phyloP scores from a whole-genome alignment of 352 stramenopile genomes.

The Phytophthora boehmeriae region DNA sequence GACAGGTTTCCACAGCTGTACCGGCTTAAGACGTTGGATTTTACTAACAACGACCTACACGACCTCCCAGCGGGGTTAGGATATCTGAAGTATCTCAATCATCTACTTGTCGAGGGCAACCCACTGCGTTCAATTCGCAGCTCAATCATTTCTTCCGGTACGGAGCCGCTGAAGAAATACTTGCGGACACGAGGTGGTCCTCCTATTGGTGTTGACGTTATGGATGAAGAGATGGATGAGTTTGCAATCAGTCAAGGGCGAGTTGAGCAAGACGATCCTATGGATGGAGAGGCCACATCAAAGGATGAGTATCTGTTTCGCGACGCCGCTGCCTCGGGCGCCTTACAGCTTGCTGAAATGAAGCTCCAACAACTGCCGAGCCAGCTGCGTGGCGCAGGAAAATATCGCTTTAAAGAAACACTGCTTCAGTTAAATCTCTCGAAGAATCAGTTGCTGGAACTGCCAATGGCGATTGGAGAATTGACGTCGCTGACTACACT shows the following conservation, averaged over 20 bases:
- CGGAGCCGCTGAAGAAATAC: slow-evolving; percentile 83
- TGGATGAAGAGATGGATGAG: slow-evolving; percentile 80
- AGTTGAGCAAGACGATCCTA: slow-evolving; percentile 42
- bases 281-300: slow-evolving; percentile 23
- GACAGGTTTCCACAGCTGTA: slow-evolving; percentile 67
- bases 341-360: slow-evolving; percentile 62
- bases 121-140: slow-evolving; percentile 77
- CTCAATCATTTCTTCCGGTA: slow-evolving; percentile 64
- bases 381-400: slow-evolving; percentile 42
- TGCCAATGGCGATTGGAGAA: slow-evolving; percentile 58
- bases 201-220: slow-evolving; percentile 56
- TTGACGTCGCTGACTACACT: slow-evolving; percentile 67
- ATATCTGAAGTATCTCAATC: slow-evolving; percentile 78
- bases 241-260: slow-evolving; percentile 55
- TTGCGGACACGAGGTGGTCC: slow-evolving; percentile 73
- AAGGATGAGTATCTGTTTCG: slow-evolving; percentile 73
- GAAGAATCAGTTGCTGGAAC: slow-evolving; percentile 60
- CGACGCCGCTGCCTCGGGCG: slow-evolving; percentile 59
- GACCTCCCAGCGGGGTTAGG: slow-evolving; percentile 73
- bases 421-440: slow-evolving; percentile 72
- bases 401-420: slow-evolving; percentile 59
- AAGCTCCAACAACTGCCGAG: slow-evolving; percentile 51
- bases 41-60: slow-evolving; percentile 85
- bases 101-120: slow-evolving; percentile 80
- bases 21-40: slow-evolving; percentile 79